Evolutionary conservation across 2,329 filamentous ascomycete genomes (phyloP).

Genomic region (Endocalyx cinctus): DNA sequence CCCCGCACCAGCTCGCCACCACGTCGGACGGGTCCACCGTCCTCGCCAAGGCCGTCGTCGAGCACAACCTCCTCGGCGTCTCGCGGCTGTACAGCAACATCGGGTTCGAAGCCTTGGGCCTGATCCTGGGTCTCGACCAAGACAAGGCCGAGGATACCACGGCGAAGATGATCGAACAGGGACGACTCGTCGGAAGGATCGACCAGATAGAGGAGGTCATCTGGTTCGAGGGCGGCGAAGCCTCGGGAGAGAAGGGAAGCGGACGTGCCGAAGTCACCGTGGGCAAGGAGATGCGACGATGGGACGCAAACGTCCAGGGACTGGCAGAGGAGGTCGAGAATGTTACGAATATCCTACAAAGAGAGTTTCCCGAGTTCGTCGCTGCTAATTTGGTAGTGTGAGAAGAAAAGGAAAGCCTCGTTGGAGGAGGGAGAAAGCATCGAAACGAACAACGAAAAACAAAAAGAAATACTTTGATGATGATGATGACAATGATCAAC

Average conservation of each 20-base stretch:
- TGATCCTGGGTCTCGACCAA: conserved; percentile 70
- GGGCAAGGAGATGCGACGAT: conserved; percentile 71
- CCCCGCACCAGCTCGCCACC: conserved; percentile 83
- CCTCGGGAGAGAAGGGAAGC: conserved; percentile 63
- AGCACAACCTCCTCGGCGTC: conserved; percentile 89
- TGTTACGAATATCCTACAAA: conserved; percentile 75
- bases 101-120: conserved; percentile 67
- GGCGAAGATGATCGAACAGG: conserved; percentile 93
- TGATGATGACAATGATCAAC: no score
- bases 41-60: conserved; percentile 85
- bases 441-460: neutral
- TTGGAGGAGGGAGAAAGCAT: conserved; percentile 3
- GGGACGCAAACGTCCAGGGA: conserved; percentile 85
- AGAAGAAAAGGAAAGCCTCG: conserved; percentile 3
- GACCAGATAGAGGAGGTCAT: conserved; percentile 90
- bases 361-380: conserved; percentile 69
- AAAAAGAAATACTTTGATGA: no score
- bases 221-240: conserved; percentile 75
- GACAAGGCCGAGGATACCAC: conserved; percentile 88
- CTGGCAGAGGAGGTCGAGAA: conserved; percentile 87
- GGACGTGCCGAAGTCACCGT: conserved; percentile 59
- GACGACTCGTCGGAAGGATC: conserved; percentile 79
- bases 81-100: conserved; percentile 79
- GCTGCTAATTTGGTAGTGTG: conserved; percentile 45
- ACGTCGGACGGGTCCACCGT: conserved; percentile 91